Evolutionary conservation across 306 rosid species (phyloP).

Genomic region (Acacia acuminata): DNA sequence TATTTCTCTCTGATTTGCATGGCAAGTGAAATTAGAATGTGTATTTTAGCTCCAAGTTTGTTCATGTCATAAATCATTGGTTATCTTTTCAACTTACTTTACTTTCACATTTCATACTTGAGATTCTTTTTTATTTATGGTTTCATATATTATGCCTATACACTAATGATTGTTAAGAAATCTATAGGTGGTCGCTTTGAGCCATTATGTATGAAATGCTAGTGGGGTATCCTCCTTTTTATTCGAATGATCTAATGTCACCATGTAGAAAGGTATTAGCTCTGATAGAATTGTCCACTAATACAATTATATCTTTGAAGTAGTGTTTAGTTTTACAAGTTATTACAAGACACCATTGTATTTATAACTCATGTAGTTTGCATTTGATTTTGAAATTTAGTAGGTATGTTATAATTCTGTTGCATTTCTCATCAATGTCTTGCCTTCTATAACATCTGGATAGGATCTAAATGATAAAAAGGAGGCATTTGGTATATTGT

Average conservation of each 20-base stretch:
- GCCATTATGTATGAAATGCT: conserved; percentile 99
- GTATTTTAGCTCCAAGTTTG: conserved; percentile 9
- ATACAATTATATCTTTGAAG: not conserved
- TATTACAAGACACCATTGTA: not conserved
- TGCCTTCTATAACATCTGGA: not conserved
- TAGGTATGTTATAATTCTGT: conserved; percentile 2
- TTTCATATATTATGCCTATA: conserved; percentile 24
- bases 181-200: conserved; percentile 97
- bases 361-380: conserved; percentile 5
- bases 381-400: conserved; percentile 18
- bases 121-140: not conserved
- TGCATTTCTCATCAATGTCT: not conserved
- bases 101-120: conserved; percentile 13
- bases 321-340: not conserved
- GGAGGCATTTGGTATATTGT: not conserved
- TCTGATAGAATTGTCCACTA: conserved; percentile 19
- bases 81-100: conserved; percentile 24
- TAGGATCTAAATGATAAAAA: not conserved
- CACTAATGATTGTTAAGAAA: conserved; percentile 28
- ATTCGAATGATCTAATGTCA: conserved; percentile 97
- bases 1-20: not conserved
- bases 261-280: conserved; percentile 90
- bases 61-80: conserved; percentile 24
- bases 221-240: conserved; percentile 96
- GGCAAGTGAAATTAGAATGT: conserved; percentile 9